These are phyloP conservation scores for Clonostachys sp. DNA, from an alignment of 2,329 filamentous ascomycete genomes.

Conservation along the genomic window DNA sequence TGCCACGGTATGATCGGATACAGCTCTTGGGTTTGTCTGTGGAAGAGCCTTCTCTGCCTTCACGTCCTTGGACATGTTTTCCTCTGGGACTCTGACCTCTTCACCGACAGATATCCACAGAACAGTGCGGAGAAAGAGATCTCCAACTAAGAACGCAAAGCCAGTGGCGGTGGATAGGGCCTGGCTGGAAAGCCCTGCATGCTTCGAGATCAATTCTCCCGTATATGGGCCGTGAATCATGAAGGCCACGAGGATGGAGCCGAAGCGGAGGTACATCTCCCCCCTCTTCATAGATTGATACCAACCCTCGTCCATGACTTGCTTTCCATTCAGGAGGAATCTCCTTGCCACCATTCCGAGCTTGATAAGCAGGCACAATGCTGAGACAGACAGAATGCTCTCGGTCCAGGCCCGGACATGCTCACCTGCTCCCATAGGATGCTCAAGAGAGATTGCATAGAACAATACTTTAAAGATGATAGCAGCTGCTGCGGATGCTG, in stretches of 20 bases:
- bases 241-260: neutral
- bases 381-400: neutral
- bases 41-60: too few species aligned
- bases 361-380: too few species aligned
- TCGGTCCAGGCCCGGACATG: neutral
- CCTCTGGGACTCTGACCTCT: neutral
- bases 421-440: neutral
- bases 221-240: neutral
- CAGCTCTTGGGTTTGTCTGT: too few species aligned
- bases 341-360: neutral
- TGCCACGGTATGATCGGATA: too few species aligned
- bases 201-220: neutral
- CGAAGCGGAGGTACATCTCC: neutral
- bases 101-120: neutral
- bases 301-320: neutral
- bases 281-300: neutral
- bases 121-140: neutral
- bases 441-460: neutral
- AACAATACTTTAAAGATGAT: neutral
- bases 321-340: neutral
- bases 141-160: neutral
- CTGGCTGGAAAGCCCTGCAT: neutral
- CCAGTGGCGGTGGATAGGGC: neutral
- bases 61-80: too few species aligned
- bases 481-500: neutral